Evolutionary conservation across 108 stramenopile genomes (phyloP).

Genomic region (Stephanodiscus triporus): DNA sequence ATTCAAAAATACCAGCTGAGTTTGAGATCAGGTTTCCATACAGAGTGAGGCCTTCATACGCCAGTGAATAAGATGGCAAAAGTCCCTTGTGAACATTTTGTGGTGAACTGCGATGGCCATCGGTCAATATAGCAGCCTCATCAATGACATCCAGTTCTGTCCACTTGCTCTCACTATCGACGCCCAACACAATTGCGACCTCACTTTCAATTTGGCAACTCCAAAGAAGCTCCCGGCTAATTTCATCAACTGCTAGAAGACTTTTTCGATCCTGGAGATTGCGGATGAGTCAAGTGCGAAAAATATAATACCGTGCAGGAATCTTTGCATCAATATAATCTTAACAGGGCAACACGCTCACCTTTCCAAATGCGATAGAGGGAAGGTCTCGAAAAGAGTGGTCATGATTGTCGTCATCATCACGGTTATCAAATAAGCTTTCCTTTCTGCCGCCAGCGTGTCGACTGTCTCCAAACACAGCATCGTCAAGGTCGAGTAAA

Average conservation of each 20-base stretch:
- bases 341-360: not conserved
- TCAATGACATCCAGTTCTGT: slow-evolving; percentile 62
- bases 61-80: slow-evolving; percentile 10
- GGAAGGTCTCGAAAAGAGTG: slow-evolving; percentile 49
- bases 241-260: slow-evolving; percentile 56
- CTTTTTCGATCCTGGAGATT: slow-evolving; percentile 56
- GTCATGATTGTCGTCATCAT: slow-evolving; percentile 21
- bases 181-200: slow-evolving; percentile 77
- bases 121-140: slow-evolving; percentile 24
- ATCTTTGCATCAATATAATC: too few species aligned
- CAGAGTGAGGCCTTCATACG: slow-evolving; percentile 25
- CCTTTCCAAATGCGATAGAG: slow-evolving; percentile 66
- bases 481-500: not conserved
- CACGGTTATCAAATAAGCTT: slow-evolving; percentile 3
- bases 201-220: slow-evolving; percentile 58
- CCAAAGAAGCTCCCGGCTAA: slow-evolving; percentile 60
- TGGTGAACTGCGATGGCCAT: slow-evolving; percentile 18
- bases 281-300: not conserved
- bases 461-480: slow-evolving; percentile 17
- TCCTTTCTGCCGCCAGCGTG: slow-evolving; percentile 7
- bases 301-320: not conserved
- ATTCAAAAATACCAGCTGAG: slow-evolving; percentile 1
- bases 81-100: slow-evolving; percentile 1
- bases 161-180: slow-evolving; percentile 63
- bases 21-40: slow-evolving; percentile 2